phyloP scores from a whole-genome alignment of 164 flowering plant genomes.

The Berberis vulgaris region DNA sequence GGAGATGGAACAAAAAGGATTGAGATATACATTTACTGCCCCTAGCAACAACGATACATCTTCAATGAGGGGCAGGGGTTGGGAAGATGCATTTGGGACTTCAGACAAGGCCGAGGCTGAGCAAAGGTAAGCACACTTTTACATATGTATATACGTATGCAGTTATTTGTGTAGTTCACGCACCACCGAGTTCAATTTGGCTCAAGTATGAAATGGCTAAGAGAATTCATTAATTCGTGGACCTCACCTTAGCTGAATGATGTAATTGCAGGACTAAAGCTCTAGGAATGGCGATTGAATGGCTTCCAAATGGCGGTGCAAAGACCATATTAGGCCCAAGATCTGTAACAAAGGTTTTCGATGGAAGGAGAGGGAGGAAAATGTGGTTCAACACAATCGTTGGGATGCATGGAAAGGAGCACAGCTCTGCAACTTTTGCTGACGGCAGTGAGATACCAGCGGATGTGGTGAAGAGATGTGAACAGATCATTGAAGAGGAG shows the following conservation, averaged over 20 bases:
- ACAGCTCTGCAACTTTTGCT: constrained; percentile 38
- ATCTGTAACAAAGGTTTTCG: constrained; percentile 32
- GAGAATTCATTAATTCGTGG: too few relatives aligned
- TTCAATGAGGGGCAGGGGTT: constrained; percentile 62
- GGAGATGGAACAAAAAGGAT: constrained; percentile 43
- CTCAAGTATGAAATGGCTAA: too few relatives aligned
- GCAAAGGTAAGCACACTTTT: not conserved
- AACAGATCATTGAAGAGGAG: constrained; percentile 55
- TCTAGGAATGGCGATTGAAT: constrained; percentile 50
- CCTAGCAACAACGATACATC: constrained; percentile 31
- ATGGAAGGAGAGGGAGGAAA: constrained; percentile 40
- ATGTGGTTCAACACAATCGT: constrained; percentile 65
- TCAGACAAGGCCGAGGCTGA: constrained; percentile 44
- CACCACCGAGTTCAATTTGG: too few relatives aligned
- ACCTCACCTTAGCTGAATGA: too few relatives aligned
- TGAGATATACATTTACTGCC: constrained; percentile 44
- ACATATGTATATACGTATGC: too few relatives aligned
- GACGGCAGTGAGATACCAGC: constrained; percentile 46
- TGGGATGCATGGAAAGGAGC: constrained; percentile 49
- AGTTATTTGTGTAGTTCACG: too few relatives aligned
- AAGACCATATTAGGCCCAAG: constrained; percentile 39
- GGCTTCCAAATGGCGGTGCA: constrained; percentile 41
- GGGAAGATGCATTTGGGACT: constrained; percentile 54
- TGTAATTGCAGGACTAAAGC: constrained; percentile 34
- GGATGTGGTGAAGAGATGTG: constrained; percentile 39